phyloP scores from a whole-genome alignment of 2,329 filamentous ascomycete genomes.

The Talaromyces marneffei region DNA sequence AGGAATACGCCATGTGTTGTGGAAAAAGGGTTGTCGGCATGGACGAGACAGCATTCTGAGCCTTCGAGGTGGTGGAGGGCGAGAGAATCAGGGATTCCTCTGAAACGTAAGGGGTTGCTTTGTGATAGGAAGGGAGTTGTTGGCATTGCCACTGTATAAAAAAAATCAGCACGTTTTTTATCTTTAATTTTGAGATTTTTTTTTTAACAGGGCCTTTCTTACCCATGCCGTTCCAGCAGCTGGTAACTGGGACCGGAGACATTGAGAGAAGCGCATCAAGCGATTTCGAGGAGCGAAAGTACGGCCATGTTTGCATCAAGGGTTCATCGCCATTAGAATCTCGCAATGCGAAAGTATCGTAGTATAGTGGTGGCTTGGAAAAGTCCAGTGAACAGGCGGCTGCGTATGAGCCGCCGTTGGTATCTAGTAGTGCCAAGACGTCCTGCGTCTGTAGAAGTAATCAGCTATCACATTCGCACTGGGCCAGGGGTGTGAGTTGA shows the following conservation, averaged over 20 bases:
- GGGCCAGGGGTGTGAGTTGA: neutral
- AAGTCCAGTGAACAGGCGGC: slow-evolving; percentile 69
- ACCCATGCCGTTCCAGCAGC: slow-evolving; percentile 63
- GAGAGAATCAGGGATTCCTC: slow-evolving; percentile 47
- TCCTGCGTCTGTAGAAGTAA: slow-evolving; percentile 22
- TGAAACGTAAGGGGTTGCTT: slow-evolving; percentile 41
- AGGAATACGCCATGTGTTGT: slow-evolving; percentile 53
- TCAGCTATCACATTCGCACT: neutral
- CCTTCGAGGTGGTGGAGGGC: slow-evolving; percentile 53
- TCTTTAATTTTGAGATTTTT: no score
- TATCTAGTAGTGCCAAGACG: slow-evolving; percentile 53
- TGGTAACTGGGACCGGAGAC: slow-evolving; percentile 43
- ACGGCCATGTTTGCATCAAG: slow-evolving; percentile 62
- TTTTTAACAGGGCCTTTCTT: neutral
- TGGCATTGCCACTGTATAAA: slow-evolving; percentile 11
- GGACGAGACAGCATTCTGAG: slow-evolving; percentile 57
- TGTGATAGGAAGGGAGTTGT: slow-evolving; percentile 17
- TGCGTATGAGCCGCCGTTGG: slow-evolving; percentile 54
- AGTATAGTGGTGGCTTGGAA: slow-evolving; percentile 60
- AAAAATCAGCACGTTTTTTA: neutral
- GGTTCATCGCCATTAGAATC: slow-evolving; percentile 60
- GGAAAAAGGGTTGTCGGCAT: slow-evolving; percentile 60
- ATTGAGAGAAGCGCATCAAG: slow-evolving; percentile 45
- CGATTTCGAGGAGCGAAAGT: slow-evolving; percentile 49
- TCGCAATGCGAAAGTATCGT: slow-evolving; percentile 68